Conservation (phyloP, 208 protist genomes). For the Acanthamoeba quina region DNA sequence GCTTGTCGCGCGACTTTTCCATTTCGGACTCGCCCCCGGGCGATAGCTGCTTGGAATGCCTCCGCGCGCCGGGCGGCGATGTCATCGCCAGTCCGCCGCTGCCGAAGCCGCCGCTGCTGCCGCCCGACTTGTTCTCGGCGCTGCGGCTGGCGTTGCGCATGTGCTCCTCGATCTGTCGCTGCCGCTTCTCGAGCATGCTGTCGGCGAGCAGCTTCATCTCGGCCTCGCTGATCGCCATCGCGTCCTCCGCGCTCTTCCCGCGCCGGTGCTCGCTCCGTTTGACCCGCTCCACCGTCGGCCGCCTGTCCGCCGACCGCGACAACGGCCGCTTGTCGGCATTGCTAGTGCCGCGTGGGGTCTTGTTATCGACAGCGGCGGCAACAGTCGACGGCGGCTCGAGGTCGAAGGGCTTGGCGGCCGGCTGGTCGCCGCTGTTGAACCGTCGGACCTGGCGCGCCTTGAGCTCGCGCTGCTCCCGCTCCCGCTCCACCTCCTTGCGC, state of each 20-base stretch:
- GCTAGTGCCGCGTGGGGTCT: background rate
- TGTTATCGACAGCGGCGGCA: background rate
- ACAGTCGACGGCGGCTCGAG: background rate
- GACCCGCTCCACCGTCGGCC: too few species aligned
- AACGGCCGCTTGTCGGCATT: too few species aligned
- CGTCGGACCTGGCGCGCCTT: background rate
- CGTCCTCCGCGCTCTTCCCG: background rate
- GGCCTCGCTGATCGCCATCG: background rate
- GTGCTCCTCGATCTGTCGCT: background rate
- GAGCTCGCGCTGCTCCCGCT: background rate
- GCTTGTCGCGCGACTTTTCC: background rate
- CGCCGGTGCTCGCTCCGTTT: too few species aligned
- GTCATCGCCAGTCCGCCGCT: too few species aligned
- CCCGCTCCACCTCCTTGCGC: too few species aligned
- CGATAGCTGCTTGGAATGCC: background rate
- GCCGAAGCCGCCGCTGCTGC: background rate
- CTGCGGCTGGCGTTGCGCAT: too few species aligned
- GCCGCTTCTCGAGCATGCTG: background rate
- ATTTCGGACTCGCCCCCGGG: background rate
- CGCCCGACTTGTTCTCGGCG: too few species aligned
- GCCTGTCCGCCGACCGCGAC: too few species aligned
- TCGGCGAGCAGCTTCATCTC: background rate
- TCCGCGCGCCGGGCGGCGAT: background rate
- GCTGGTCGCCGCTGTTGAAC: background rate
- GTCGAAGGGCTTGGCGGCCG: background rate